phyloP scores from a whole-genome alignment of 129 eudicot species.

The Chrysanthemum seticuspe region DNA sequence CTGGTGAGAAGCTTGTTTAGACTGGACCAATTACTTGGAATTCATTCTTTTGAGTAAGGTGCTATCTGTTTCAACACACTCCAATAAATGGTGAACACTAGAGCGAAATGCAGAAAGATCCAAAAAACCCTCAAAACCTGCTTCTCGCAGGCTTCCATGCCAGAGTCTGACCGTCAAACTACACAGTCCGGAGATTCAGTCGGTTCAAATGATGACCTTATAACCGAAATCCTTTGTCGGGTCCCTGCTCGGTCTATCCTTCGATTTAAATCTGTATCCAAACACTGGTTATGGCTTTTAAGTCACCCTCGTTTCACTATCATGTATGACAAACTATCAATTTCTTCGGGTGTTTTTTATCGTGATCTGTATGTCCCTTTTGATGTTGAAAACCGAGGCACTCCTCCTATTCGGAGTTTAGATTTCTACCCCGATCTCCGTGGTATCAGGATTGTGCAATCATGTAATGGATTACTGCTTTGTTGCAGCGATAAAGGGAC shows the following conservation, averaged over 20 bases:
- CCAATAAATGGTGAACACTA: slow-evolving; percentile 12
- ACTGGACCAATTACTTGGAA: too few species aligned
- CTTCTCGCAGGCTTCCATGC: not conserved
- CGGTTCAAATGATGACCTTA: not conserved
- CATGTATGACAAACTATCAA: not conserved
- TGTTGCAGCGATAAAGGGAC: not conserved
- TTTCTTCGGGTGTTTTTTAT: not conserved
- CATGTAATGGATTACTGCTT: slow-evolving; percentile 12
- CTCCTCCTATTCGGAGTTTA: not conserved
- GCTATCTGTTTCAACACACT: not conserved
- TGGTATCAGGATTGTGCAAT: slow-evolving; percentile 1
- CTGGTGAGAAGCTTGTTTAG: too few species aligned
- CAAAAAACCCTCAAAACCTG: not conserved
- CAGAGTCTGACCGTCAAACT: not conserved
- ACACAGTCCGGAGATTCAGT: not conserved
- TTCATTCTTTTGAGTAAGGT: not conserved
- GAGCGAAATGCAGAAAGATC: not conserved
- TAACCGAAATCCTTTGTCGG: not conserved
- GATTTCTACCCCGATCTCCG: not conserved
- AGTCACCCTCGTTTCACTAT: not conserved
- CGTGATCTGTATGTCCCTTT: not conserved
- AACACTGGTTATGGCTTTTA: not conserved
- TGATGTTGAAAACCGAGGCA: slow-evolving; percentile 7
- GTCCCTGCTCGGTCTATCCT: not conserved
- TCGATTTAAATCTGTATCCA: slow-evolving; percentile 15